Conservation (phyloP, 1,284 basidiomycete genomes). For the Bondarzewia mesenterica region DNA sequence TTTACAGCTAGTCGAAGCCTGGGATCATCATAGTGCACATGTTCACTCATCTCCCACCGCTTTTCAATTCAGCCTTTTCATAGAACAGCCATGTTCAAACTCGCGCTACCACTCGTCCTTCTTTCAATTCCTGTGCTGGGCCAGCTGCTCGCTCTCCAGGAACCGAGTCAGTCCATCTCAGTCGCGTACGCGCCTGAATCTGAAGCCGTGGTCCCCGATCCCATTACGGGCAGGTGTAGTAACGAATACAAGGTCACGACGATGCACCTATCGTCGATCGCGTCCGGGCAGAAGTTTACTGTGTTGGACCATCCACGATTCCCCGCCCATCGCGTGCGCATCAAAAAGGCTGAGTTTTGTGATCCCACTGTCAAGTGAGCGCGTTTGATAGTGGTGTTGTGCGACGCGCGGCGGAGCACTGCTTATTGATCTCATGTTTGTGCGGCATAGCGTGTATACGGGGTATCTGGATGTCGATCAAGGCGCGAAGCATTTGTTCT, state of each 20-base stretch:
- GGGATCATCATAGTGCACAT: no score
- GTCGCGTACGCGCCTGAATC: no score
- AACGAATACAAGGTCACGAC: slow-evolving; percentile 3
- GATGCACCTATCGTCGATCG: slow-evolving; percentile 15
- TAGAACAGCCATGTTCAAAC: no score
- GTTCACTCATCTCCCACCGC: no score
- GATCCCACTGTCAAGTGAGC: slow-evolving; percentile 53
- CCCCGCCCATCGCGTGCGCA: slow-evolving; percentile 44
- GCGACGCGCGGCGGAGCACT: not conserved
- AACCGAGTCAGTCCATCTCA: no score
- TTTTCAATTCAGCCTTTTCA: no score
- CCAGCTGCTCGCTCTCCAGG: no score
- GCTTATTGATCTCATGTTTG: not conserved
- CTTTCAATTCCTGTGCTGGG: no score
- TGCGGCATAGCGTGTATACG: slow-evolving; percentile 39
- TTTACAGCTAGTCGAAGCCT: no score
- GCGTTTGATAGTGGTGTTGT: not conserved
- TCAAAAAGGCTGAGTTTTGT: slow-evolving; percentile 55
- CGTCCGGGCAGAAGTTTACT: slow-evolving; percentile 22
- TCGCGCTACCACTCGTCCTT: no score
- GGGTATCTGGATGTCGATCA: slow-evolving; percentile 56
- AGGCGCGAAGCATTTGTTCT: slow-evolving; percentile 64
- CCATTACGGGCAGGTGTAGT: no score
- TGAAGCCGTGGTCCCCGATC: no score
- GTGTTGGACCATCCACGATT: slow-evolving; percentile 38